These are phyloP conservation scores for Naganishia vaughanmartiniae DNA, from an alignment of 768 basidiomycete species.

Conservation along the genomic window DNA sequence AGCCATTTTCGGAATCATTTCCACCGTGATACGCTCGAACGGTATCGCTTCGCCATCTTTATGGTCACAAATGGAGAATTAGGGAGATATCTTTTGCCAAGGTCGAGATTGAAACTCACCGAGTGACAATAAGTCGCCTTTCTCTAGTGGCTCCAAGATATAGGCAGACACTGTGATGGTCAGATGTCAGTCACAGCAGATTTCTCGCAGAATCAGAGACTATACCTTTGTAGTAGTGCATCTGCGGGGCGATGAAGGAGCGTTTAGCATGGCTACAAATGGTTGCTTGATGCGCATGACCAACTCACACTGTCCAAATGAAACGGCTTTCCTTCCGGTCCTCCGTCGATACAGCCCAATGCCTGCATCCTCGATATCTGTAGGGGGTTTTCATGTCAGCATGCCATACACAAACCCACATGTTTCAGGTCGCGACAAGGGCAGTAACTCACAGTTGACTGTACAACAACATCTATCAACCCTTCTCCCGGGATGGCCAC, in stretches of 20 bases:
- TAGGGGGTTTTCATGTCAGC: neutral
- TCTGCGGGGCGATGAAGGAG: constrained; percentile 23
- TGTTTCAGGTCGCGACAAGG: neutral
- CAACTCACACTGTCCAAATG: constrained; percentile 41
- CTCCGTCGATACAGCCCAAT: constrained; percentile 45
- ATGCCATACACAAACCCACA: neutral
- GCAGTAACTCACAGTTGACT: constrained; percentile 38
- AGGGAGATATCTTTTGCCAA: neutral
- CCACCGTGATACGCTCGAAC: constrained; percentile 44
- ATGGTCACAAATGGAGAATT: neutral
- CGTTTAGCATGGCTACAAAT: neutral
- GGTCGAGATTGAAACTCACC: constrained; percentile 33
- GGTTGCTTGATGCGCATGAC: neutral
- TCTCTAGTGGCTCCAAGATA: constrained; percentile 43
- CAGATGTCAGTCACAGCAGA: neutral
- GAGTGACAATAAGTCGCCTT: constrained; percentile 41
- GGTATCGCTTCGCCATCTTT: constrained; percentile 49
- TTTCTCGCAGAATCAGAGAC: neutral
- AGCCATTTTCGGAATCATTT: constrained; percentile 46
- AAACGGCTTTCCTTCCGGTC: constrained; percentile 46
- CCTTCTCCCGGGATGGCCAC: constrained; percentile 47
- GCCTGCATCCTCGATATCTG: constrained; percentile 39
- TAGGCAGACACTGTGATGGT: constrained; percentile 41
- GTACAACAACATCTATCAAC: constrained; percentile 48
- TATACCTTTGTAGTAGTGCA: constrained; percentile 50